Evolutionary conservation across 257 asterid species (phyloP).

Genomic region (Cruciata laevipes): DNA sequence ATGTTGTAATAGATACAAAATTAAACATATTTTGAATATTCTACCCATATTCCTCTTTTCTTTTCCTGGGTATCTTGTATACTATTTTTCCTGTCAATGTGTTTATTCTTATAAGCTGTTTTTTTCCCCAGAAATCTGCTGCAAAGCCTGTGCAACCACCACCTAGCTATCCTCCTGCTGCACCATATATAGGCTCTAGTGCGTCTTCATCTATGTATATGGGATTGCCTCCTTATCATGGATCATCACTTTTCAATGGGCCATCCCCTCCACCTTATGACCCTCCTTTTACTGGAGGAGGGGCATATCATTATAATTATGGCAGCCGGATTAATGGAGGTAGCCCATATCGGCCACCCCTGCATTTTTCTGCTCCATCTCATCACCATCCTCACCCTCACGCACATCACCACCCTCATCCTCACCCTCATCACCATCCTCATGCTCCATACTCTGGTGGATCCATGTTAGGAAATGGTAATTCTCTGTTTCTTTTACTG

Average conservation of each 20-base stretch:
- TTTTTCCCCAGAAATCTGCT: conserved; percentile 50
- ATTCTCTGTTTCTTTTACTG: conserved; percentile 4
- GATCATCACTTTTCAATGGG: conserved; percentile 65
- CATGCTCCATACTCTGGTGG: conserved; percentile 66
- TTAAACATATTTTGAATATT: neutral
- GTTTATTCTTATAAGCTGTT: neutral
- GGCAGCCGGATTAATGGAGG: conserved; percentile 74
- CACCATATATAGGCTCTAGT: conserved; percentile 64
- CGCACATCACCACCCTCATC: neutral
- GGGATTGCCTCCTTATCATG: conserved; percentile 65
- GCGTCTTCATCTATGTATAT: conserved; percentile 72
- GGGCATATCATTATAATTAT: conserved; percentile 70
- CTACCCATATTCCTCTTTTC: neutral
- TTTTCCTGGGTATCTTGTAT: neutral
- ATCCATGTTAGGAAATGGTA: conserved; percentile 62
- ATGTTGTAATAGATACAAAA: neutral
- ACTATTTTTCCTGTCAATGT: neutral
- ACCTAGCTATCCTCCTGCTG: conserved; percentile 52
- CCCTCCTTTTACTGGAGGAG: conserved; percentile 74
- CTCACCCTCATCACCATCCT: neutral
- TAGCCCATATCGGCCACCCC: conserved; percentile 71
- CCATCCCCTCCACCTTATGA: conserved; percentile 74
- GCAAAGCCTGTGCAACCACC: conserved; percentile 61
- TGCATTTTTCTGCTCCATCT: conserved; percentile 54
- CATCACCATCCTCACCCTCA: neutral